Percentiles rank a stretch among this genome's conserved stretches.
Conservation (phyloP, 1,284 basidiomycete species). For the Xerocomus minutiporus region DNA sequence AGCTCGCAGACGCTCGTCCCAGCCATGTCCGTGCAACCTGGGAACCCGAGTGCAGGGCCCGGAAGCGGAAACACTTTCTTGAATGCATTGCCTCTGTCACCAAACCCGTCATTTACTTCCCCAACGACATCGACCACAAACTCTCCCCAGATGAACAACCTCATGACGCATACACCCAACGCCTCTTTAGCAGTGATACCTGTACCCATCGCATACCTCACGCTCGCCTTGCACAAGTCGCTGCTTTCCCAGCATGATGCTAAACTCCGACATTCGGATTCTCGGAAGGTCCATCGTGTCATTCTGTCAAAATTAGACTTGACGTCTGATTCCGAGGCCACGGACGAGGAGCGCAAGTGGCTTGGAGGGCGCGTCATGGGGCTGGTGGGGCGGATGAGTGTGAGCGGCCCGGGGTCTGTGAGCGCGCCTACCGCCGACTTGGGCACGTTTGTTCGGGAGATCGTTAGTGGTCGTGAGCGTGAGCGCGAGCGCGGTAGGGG, state of each 20-base stretch:
- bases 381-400: slow-evolving; percentile 34
- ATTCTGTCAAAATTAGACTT: slow-evolving; percentile 48
- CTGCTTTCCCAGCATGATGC: slow-evolving; percentile 52
- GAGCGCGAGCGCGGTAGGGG: slow-evolving; percentile 22
- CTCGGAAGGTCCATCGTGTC: slow-evolving; percentile 58
- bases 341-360: slow-evolving; percentile 28
- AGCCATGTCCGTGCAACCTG: slow-evolving; percentile 9
- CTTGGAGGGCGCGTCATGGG: slow-evolving; percentile 34
- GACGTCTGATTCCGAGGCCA: slow-evolving; percentile 33
- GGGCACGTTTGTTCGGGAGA: slow-evolving; percentile 32
- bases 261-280: slow-evolving; percentile 48
- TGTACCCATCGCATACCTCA: slow-evolving; percentile 35
- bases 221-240: slow-evolving; percentile 44
- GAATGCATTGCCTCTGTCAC: slow-evolving; percentile 13
- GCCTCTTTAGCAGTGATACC: not conserved
- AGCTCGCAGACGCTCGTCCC: slow-evolving; percentile 8
- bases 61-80: slow-evolving; percentile 13
- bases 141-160: slow-evolving; percentile 9
- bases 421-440: slow-evolving; percentile 47
- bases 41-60: slow-evolving; percentile 10
- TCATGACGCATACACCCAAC: slow-evolving; percentile 2
- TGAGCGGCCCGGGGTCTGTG: slow-evolving; percentile 34
- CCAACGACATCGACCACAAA: slow-evolving; percentile 3
- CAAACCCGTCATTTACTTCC: slow-evolving; percentile 9
- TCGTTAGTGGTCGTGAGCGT: slow-evolving; percentile 32